phyloP scores from a whole-genome alignment of 2,329 filamentous ascomycete genomes.

The Colletotrichum chrysophilum region DNA sequence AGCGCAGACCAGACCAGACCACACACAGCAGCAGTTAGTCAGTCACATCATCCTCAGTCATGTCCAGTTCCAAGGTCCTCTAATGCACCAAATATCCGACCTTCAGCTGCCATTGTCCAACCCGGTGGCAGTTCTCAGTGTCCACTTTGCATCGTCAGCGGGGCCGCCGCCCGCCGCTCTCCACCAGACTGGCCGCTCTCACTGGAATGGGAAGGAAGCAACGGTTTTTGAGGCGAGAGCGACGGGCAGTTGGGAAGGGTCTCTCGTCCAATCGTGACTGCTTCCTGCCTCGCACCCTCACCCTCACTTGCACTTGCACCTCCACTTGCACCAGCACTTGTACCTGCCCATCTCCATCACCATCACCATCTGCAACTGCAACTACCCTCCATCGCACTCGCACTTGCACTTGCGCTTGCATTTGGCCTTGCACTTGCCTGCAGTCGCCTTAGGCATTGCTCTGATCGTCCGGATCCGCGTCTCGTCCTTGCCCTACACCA shows the following conservation, averaged over 20 bases:
- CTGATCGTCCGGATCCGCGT: background rate
- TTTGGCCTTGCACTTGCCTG: background rate
- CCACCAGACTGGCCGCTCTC: background rate
- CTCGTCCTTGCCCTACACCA: background rate
- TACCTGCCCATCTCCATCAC: background rate
- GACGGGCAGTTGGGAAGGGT: background rate
- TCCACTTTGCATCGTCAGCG: background rate
- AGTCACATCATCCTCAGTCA: background rate
- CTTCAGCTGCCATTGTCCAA: background rate
- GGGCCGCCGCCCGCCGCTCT: background rate
- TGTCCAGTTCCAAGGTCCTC: background rate
- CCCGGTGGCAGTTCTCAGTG: background rate
- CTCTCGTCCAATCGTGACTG: background rate
- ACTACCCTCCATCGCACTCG: background rate
- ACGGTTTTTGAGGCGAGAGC: background rate
- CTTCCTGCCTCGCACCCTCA: background rate
- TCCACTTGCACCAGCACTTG: background rate
- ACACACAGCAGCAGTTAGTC: background rate
- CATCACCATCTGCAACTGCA: background rate
- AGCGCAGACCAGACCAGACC: background rate
- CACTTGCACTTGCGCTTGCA: background rate
- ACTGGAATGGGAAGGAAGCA: background rate
- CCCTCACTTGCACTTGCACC: background rate
- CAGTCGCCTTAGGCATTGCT: background rate
- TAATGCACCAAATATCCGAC: background rate